phyloP scores from a whole-genome alignment of 2,329 filamentous ascomycete species.

The Phoma herbarum region DNA sequence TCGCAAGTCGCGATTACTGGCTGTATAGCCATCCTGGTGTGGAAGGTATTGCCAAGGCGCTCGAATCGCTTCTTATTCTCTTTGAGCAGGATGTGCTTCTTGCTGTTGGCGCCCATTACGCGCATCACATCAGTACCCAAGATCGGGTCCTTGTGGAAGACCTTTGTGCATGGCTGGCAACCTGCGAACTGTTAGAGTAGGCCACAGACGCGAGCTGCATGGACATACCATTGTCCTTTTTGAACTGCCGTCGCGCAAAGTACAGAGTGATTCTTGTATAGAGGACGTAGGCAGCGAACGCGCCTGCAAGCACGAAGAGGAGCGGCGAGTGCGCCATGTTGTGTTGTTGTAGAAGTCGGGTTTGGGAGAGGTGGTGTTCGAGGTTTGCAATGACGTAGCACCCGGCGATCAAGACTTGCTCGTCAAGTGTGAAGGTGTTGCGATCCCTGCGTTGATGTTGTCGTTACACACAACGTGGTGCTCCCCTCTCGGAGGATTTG shows the following conservation, averaged over 20 bases:
- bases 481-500: not conserved
- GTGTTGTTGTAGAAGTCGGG: not conserved
- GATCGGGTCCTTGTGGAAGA: slow-evolving; percentile 64
- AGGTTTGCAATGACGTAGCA: slow-evolving; percentile 7
- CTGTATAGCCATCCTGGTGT: slow-evolving; percentile 43
- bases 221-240: slow-evolving; percentile 48
- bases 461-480: not conserved
- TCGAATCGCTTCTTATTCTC: slow-evolving; percentile 38
- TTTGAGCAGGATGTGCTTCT: slow-evolving; percentile 33
- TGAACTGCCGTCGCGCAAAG: slow-evolving; percentile 49
- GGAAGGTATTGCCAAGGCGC: slow-evolving; percentile 53
- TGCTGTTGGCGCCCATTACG: slow-evolving; percentile 51
- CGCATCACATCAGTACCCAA: slow-evolving; percentile 62
- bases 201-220: not conserved
- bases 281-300: slow-evolving; percentile 48
- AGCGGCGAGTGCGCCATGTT: slow-evolving; percentile 39
- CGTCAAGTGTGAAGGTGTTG: not conserved
- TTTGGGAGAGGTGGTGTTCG: not conserved
- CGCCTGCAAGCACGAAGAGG: slow-evolving; percentile 39
- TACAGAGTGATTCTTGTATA: slow-evolving; percentile 48
- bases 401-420: not conserved
- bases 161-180: slow-evolving; percentile 57
- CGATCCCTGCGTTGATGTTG: not conserved
- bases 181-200: slow-evolving; percentile 26
- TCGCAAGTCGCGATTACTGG: slow-evolving; percentile 54